A percentile compares a stretch with the other conserved stretches of the same genome.
Conservation (phyloP, 2,329 filamentous ascomycete species). For the Ophiostoma piceae region DNA sequence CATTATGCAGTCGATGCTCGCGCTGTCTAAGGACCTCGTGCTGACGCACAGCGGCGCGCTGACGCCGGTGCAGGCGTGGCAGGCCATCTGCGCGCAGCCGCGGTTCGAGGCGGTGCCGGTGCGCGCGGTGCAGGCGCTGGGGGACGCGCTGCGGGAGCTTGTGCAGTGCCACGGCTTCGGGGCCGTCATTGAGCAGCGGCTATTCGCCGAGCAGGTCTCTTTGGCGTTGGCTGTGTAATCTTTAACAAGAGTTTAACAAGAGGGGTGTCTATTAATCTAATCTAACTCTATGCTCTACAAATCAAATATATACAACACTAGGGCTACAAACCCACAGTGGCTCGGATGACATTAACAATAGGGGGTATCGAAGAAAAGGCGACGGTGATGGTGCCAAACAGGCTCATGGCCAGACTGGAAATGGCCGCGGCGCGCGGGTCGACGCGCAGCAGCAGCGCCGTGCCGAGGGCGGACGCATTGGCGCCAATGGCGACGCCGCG, state of each 20-base stretch:
- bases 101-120: slow-evolving; percentile 12
- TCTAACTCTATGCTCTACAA: not conserved
- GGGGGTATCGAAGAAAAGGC: slow-evolving; percentile 54
- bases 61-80: slow-evolving; percentile 25
- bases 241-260: not conserved
- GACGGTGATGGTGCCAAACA: slow-evolving; percentile 56
- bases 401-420: slow-evolving; percentile 55
- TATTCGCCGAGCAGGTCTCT: slow-evolving; percentile 9
- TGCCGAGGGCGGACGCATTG: slow-evolving; percentile 56
- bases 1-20: slow-evolving; percentile 17
- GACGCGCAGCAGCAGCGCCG: slow-evolving; percentile 50
- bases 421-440: slow-evolving; percentile 56
- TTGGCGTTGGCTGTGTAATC: not conserved
- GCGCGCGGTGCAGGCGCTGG: slow-evolving; percentile 14
- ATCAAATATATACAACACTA: too few species aligned
- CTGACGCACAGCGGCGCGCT: slow-evolving; percentile 14
- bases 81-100: slow-evolving; percentile 18
- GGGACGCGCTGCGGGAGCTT: slow-evolving; percentile 9
- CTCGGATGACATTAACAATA: slow-evolving; percentile 44
- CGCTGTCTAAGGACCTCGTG: slow-evolving; percentile 16
- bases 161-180: slow-evolving; percentile 23
- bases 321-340: slow-evolving; percentile 41
- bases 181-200: slow-evolving; percentile 16
- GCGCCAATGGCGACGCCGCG: slow-evolving; percentile 57
- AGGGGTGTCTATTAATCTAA: not conserved